phyloP scores from a whole-genome alignment of 2,329 filamentous ascomycete species.

The Pseudocercospora cruenta region DNA sequence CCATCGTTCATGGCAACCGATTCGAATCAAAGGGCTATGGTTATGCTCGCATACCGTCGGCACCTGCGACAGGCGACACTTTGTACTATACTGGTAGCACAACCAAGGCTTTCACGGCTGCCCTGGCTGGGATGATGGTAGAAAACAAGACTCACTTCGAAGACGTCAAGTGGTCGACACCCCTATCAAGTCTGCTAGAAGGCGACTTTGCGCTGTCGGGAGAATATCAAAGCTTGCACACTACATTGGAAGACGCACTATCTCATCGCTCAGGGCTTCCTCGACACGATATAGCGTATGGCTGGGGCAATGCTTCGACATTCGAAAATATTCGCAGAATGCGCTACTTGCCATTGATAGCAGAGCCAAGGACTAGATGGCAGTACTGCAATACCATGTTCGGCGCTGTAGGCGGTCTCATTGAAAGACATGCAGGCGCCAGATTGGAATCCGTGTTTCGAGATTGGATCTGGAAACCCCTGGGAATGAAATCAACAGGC shows the following conservation, averaged over 20 bases:
- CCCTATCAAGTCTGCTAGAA: constrained; percentile 38
- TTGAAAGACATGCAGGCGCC: constrained; percentile 48
- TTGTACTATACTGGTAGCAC: constrained; percentile 34
- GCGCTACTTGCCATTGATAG: constrained; percentile 50
- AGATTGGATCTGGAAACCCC: constrained; percentile 49
- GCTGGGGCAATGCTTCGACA: constrained; percentile 12
- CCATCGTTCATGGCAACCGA: constrained; percentile 3
- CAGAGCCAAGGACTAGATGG: constrained; percentile 51
- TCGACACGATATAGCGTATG: constrained; percentile 27
- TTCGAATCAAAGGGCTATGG: constrained; percentile 19
- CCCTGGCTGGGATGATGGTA: constrained; percentile 27
- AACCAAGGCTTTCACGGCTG: constrained; percentile 34
- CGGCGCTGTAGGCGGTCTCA: constrained; percentile 48
- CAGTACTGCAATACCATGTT: constrained; percentile 60
- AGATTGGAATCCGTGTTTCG: constrained; percentile 48
- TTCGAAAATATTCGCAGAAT: constrained; percentile 45
- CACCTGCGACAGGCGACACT: constrained; percentile 28
- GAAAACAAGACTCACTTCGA: not conserved
- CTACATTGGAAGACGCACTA: constrained; percentile 40
- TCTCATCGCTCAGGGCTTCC: constrained; percentile 40
- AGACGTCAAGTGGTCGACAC: constrained; percentile 38
- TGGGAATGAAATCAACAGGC: constrained; percentile 53
- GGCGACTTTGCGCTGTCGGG: constrained; percentile 37
- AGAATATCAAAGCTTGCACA: constrained; percentile 31
- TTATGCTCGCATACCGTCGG: constrained; percentile 13